Evolutionary conservation across 2,329 filamentous ascomycete species (phyloP), one percentile per base, ranked within the genome.

Genomic region (Fusarium incarnatum): DNA sequence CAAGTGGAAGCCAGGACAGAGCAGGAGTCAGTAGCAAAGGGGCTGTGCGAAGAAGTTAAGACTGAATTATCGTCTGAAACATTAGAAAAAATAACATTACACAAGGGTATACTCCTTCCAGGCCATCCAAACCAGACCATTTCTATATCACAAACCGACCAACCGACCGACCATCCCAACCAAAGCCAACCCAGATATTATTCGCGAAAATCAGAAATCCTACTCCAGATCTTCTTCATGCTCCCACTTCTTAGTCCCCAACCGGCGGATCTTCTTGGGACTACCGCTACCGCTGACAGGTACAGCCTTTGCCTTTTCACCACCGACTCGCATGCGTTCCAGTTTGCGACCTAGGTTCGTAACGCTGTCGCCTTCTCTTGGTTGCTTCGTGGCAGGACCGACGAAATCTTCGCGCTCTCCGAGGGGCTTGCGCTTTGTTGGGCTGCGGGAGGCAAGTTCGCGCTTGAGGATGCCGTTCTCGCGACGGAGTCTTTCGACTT

Each of bases 401-500:
- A 57, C 66, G 60, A 83, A 80, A 67, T 87, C 86, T 23, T 86
- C 85, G 7, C 87, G 80, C 76, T 89, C 87, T 54, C 81, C 81
- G 2, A 89, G 82, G 1, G 87, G 87, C 56, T 81, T 79, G 37
- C 87, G 81, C 79, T 88, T 91, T 6, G 83, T 88, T 0, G 91
- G 91, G 57, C 89, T 93, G 56, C 88, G 85, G 16, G 83, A 84
- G 0, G 83, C 82, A 8, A 93, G 76, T 79, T 94, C 91, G 37
- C 91, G 86, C 76, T 89, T 89, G 25, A 94, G 78, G 5, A 89
- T 82, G 3, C 84, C 84, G 22, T 94, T 83, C 73, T 92, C 91
- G 25, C 86, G 85, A 16, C 89, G 85, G 40, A 95, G 83, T 5
- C 87, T 83, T 64, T 92, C 89, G 57, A 94, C 94, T 76, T 94